Evolutionary conservation across 2,329 filamentous ascomycete species (phyloP).

Genomic region (Penicillium sp.): DNA sequence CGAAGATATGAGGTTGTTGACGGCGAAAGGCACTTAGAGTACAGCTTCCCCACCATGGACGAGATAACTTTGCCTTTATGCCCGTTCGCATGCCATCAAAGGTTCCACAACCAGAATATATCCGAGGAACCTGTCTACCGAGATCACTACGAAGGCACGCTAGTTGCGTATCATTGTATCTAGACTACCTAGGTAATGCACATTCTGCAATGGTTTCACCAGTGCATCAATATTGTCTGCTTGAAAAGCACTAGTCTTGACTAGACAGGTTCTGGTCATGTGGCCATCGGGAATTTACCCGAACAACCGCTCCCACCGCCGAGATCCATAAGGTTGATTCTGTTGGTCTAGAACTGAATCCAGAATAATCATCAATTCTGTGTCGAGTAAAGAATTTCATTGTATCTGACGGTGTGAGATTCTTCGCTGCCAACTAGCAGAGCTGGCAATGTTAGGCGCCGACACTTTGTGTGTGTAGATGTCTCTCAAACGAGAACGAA

Average conservation of each 20-base stretch:
- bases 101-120: not conserved
- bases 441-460: not conserved
- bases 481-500: too few species aligned
- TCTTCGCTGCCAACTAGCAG: not conserved
- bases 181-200: not conserved
- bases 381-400: not conserved
- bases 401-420: not conserved
- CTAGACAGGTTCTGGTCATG: not conserved
- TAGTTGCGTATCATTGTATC: not conserved
- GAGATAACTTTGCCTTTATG: not conserved
- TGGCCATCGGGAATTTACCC: conserved; percentile 5
- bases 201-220: not conserved
- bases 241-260: not conserved
- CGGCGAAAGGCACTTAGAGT: not conserved
- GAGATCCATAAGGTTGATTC: not conserved
- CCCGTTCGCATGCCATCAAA: not conserved
- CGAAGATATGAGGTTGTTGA: not conserved
- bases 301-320: conserved; percentile 1
- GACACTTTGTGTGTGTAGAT: not conserved
- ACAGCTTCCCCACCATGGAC: not conserved
- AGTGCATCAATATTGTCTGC: not conserved
- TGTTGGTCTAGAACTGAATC: not conserved
- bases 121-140: not conserved
- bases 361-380: not conserved
- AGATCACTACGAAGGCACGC: not conserved